Evolutionary conservation across 1,284 basidiomycete genomes (phyloP), one percentile per base, ranked within the genome.

Genomic region (Microbotryum intermedium): DNA sequence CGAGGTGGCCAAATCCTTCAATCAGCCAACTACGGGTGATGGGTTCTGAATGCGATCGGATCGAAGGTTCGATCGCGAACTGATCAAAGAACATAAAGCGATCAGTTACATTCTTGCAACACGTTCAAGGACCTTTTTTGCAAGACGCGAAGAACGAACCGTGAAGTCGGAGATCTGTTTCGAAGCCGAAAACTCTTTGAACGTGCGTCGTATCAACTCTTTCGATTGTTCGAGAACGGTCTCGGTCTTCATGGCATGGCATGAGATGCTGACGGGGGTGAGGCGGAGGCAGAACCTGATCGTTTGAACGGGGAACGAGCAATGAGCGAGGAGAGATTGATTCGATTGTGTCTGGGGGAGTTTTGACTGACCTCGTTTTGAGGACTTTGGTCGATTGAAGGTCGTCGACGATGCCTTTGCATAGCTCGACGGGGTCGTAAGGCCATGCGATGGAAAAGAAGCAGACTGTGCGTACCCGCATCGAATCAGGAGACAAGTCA

Each of bases 401-500:
- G 13, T 67, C 56, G 6, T 45, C 21, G 23, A 67, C 58, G 54
- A 67, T 58, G 1, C 55, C 65, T 42, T 67, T 56, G 9, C 54
- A 51, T 9, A 67, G 39, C 50, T 67, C 65, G 50, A 67, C 62
- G 16, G 65, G 65, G 45, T 67, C 65, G 26, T 67, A 62, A 1
- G 65, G 65, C 62, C 62, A 65, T 1, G 62, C 60, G 4, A 52
- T 59, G 5, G 65, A 56, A n/a, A 67, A 60, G 30, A 65, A 67
- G 43, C 56, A 53, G 18, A 67, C 65, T 67, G 42, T 5, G n/a
- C n/a, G n/a, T n/a, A n/a, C n/a, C n/a, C n/a, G n/a, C n/a, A 9
- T 13, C 6, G 20, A 3, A 2, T 1, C 6, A 4, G 3, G 9
- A 10, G 43, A 16, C n/a, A n/a, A 13, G 34, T 39, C 34, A 39